Percentiles rank a stretch among this genome's conserved stretches.
phyloP scores from a whole-genome alignment of 352 stramenopile genomes.

The Saprolegnia parasitica region DNA sequence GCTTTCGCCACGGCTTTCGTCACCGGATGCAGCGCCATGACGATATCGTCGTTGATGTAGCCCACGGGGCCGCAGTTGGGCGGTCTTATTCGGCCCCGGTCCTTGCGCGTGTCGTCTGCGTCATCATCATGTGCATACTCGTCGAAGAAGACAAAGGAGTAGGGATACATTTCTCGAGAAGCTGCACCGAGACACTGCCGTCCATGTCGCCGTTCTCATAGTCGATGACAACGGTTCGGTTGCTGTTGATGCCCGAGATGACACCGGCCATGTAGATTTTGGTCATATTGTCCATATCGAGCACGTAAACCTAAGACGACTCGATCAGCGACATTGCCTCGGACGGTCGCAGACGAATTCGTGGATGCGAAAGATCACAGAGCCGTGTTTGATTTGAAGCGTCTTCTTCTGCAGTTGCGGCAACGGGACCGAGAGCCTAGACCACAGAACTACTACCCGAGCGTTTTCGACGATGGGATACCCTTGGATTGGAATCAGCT shows the following conservation, averaged over 20 bases:
- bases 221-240: slow-evolving; percentile 17
- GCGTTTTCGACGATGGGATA: too few species aligned
- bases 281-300: slow-evolving; percentile 7
- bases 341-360: not conserved
- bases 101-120: slow-evolving; percentile 6
- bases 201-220: slow-evolving; percentile 27
- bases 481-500: slow-evolving; percentile 5
- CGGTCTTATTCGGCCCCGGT: slow-evolving; percentile 1
- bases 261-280: not conserved
- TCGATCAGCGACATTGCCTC: not conserved
- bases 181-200: not conserved
- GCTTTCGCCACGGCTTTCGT: slow-evolving; percentile 3
- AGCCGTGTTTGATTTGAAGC: not conserved
- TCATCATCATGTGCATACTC: too few species aligned
- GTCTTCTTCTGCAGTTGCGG: not conserved
- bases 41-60: slow-evolving; percentile 17
- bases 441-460: not conserved
- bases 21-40: slow-evolving; percentile 11
- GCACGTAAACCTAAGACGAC: slow-evolving; percentile 10
- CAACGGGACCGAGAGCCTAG: not conserved
- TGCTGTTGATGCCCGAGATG: slow-evolving; percentile 21
- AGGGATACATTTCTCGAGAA: slow-evolving; percentile 20
- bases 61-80: slow-evolving; percentile 4
- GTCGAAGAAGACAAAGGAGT: too few species aligned
- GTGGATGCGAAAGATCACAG: not conserved